Base-by-base conservation (phyloP, 2,329 filamentous ascomycete species). In the Pseudohalonectria lignicola region DNA sequence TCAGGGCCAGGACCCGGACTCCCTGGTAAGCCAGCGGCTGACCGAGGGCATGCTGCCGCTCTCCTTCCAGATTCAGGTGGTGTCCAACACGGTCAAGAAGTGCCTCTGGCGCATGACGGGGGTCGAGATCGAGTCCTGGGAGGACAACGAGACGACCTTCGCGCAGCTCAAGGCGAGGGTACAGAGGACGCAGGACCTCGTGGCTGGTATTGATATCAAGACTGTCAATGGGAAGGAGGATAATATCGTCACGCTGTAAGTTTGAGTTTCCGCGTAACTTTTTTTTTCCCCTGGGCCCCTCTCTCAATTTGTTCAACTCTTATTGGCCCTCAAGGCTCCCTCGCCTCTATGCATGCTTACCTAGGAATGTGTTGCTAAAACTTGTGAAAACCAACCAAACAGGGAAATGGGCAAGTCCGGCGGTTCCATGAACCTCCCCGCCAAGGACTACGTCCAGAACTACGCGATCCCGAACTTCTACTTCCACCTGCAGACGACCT, bases 401-500 rank as follows among this genome's bases (percentile, higher is more conserved):
- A 31, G 23, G 23, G 30, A 39, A 31, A 36, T 51, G 35, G 47
- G 47, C 29, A 39, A 34, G 10, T n/a, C n/a, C n/a, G 4, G 5
- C 13, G 43, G 36, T 4, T 31, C 42, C 9, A n/a, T 42, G 28
- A 47, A 45, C 31, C 34, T 49, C 15, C 40, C 44, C 11, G 45
- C 41, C 28, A 44, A 47, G 34, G 53, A 56, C 0, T 76, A 72
- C 41, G 47, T 71, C 5, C 44, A 60, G n/a, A 50, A 50, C 3
- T 69, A 63, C 49, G 61, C 56, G 3, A 41, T 77, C 29, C 74
- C 75, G 11, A 79, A 79, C 50, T 64, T 78, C 48, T 76, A 64
- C 53, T 81, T 81, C 52, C 77, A 81, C 47, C 42, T 71, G 4
- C 63, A 36, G 34, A 74, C 64, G 5, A 66, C 69, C 7, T 80